Evolutionary conservation across 2,329 filamentous ascomycete species (phyloP).

Genomic region (Colletotrichum gloeosporioides): DNA sequence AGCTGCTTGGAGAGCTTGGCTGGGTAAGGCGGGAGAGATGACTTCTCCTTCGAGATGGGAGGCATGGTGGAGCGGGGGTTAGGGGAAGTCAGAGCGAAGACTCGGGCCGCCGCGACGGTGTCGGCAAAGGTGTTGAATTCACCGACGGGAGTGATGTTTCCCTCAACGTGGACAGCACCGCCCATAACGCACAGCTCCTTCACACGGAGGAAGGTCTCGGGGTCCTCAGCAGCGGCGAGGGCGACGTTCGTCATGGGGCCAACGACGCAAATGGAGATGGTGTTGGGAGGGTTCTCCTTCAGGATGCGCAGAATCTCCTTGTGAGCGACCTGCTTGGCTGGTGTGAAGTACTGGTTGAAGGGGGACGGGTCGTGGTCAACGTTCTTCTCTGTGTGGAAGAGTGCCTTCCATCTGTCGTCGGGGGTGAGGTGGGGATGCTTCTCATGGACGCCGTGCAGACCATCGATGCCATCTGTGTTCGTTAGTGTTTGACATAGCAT

Average conservation of each 20-base stretch:
- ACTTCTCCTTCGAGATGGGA: slow-evolving; percentile 57
- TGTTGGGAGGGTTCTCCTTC: slow-evolving; percentile 79
- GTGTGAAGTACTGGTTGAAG: slow-evolving; percentile 70
- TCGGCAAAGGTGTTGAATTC: slow-evolving; percentile 98
- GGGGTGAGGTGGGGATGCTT: slow-evolving; percentile 78
- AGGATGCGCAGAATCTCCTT: slow-evolving; percentile 90
- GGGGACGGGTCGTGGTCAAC: slow-evolving; percentile 34
- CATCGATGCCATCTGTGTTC: slow-evolving; percentile 72
- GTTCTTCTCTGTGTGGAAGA: slow-evolving; percentile 58
- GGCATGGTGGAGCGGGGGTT: slow-evolving; percentile 83
- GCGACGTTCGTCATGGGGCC: slow-evolving; percentile 95
- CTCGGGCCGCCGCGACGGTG: slow-evolving; percentile 74
- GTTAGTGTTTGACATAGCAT: background rate
- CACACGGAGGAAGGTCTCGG: slow-evolving; percentile 84
- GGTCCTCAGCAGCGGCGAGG: slow-evolving; percentile 84
- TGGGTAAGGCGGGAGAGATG: slow-evolving; percentile 67
- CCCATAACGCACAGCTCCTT: slow-evolving; percentile 98
- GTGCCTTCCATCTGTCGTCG: slow-evolving; percentile 73
- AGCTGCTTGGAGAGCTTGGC: slow-evolving; percentile 65
- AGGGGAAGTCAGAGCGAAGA: slow-evolving; percentile 78
- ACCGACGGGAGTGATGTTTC: slow-evolving; percentile 84
- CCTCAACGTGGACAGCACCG: slow-evolving; percentile 77
- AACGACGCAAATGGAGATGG: slow-evolving; percentile 87
- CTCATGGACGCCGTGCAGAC: slow-evolving; percentile 77
- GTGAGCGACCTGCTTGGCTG: slow-evolving; percentile 76